These are phyloP conservation scores for Yamadazyma atlantica DNA, from an alignment of 1,139 yeast species.

Conservation along the genomic window DNA sequence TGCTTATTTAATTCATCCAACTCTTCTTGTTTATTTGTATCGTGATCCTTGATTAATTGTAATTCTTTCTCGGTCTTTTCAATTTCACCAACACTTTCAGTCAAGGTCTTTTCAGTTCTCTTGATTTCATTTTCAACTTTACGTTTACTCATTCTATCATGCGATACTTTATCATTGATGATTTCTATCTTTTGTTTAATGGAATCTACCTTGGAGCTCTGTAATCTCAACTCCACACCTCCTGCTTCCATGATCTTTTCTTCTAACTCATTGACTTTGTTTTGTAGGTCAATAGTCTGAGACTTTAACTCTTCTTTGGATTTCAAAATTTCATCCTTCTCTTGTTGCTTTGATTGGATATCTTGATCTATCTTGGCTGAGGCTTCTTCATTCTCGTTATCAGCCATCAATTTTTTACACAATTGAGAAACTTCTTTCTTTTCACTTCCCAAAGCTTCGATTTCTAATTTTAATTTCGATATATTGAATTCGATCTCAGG, in stretches of 20 bases:
- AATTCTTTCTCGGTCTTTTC: slow-evolving; percentile 30
- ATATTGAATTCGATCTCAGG: slow-evolving; percentile 71
- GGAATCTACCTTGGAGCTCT: slow-evolving; percentile 80
- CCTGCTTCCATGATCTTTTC: slow-evolving; percentile 88
- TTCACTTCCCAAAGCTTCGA: slow-evolving; percentile 55
- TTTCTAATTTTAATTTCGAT: slow-evolving; percentile 60
- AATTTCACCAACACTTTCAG: slow-evolving; percentile 39
- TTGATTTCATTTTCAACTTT: slow-evolving; percentile 69
- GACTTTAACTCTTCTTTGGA: slow-evolving; percentile 48
- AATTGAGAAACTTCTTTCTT: slow-evolving; percentile 40
- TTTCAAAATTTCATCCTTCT: slow-evolving; percentile 29
- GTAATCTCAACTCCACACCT: slow-evolving; percentile 80
- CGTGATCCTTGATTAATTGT: slow-evolving; percentile 25
- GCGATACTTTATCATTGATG: slow-evolving; percentile 56
- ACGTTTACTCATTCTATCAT: slow-evolving; percentile 57
- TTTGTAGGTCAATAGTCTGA: slow-evolving; percentile 60
- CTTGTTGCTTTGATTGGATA: slow-evolving; percentile 36
- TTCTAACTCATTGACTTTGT: slow-evolving; percentile 59
- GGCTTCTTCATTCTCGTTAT: slow-evolving; percentile 28
- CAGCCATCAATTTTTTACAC: slow-evolving; percentile 38
- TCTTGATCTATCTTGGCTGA: slow-evolving; percentile 32
- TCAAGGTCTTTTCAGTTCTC: slow-evolving; percentile 51
- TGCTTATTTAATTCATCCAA: slow-evolving; percentile 31
- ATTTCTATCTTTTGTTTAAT: slow-evolving; percentile 67
- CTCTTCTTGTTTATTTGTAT: slow-evolving; percentile 35